Percentiles rank a stretch among this genome's conserved stretches.
Conservation (phyloP, 495 filamentous ascomycete species). For the Podospora conica region DNA sequence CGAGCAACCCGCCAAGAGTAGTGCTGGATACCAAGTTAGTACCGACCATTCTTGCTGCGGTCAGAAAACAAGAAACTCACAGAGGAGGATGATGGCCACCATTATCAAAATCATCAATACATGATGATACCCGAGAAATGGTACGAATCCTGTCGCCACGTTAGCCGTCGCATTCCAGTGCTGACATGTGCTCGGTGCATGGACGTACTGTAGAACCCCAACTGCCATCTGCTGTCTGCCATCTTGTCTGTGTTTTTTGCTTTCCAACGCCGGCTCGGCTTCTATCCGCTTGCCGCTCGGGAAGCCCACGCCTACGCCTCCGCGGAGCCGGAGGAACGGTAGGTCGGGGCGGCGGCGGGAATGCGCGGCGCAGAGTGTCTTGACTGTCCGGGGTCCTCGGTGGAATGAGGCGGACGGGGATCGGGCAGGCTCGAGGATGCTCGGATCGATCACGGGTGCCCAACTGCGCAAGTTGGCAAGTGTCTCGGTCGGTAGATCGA, state of each 20-base stretch:
- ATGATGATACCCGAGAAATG: conserved; percentile 97
- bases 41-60: not conserved
- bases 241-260: conserved; percentile 1
- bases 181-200: not conserved
- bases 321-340: conserved; percentile 10
- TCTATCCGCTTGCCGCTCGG: not conserved
- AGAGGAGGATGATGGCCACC: conserved; percentile 87
- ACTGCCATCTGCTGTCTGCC: not conserved
- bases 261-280: conserved; percentile 1
- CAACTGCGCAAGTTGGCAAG: not conserved
- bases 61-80: conserved; percentile 51
- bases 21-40: conserved; percentile 42
- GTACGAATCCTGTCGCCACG: conserved; percentile 63
- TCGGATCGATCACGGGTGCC: not conserved
- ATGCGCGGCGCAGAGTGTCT: not conserved
- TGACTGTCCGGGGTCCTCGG: not conserved
- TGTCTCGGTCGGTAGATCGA: not conserved
- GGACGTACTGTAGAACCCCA: conserved; percentile 8
- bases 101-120: conserved; percentile 97
- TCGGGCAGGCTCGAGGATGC: not conserved
- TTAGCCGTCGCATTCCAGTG: not conserved
- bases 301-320: conserved; percentile 11
- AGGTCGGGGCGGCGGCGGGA: conserved; percentile 4
- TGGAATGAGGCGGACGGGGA: conserved; percentile 4
- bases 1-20: conserved; percentile 74